Conservation (phyloP, 2,329 filamentous ascomycete genomes). For the Cladosporium sp. region DNA sequence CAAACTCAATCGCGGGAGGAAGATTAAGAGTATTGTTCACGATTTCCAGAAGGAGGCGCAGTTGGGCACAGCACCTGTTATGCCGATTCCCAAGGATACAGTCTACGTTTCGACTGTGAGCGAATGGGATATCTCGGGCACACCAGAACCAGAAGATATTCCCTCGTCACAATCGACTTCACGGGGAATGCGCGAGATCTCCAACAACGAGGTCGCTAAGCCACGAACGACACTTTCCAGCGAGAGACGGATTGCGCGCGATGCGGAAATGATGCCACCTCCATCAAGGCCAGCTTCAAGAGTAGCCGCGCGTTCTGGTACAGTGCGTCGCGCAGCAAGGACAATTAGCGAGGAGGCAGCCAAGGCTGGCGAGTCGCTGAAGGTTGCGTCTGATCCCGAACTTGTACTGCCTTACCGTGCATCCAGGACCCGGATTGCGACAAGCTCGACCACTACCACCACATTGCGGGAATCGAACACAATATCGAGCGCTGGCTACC, state of each 20-base stretch:
- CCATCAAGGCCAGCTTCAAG: constrained; percentile 34
- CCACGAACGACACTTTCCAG: constrained; percentile 24
- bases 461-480: constrained; percentile 31
- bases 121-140: constrained; percentile 34
- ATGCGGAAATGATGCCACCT: constrained; percentile 39
- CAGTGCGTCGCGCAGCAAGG: constrained; percentile 34
- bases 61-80: constrained; percentile 49
- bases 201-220: constrained; percentile 45
- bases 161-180: constrained; percentile 36
- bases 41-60: constrained; percentile 54
- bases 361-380: constrained; percentile 22
- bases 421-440: constrained; percentile 24
- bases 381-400: constrained; percentile 29
- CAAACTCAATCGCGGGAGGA: constrained; percentile 49
- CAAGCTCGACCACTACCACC: constrained; percentile 22
- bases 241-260: constrained; percentile 29
- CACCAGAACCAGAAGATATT: constrained; percentile 42
- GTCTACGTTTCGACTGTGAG: constrained; percentile 48
- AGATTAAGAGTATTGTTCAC: constrained; percentile 52
- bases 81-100: constrained; percentile 51
- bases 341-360: constrained; percentile 40
- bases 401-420: constrained; percentile 27
- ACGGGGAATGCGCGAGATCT: constrained; percentile 49
- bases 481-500: constrained; percentile 30
- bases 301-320: constrained; percentile 30